Evolutionary conservation across 2,329 filamentous ascomycete species (phyloP).

Genomic region (Aspergillus caelatus): DNA sequence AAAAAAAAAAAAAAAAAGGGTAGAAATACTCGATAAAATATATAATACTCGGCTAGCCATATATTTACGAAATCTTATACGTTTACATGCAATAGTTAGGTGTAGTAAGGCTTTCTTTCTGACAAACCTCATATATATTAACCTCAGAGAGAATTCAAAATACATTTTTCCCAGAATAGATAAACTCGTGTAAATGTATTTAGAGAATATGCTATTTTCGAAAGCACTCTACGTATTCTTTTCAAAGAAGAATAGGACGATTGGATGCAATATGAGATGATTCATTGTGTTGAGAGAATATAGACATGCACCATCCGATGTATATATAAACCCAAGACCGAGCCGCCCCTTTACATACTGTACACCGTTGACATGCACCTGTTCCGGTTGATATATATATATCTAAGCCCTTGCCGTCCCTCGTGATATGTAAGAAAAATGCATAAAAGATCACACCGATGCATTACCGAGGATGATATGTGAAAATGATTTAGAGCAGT

Average conservation of each 20-base stretch:
- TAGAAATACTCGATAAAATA: no score
- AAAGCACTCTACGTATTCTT: neutral
- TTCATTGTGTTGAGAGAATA: neutral
- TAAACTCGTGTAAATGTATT: no score
- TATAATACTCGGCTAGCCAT: no score
- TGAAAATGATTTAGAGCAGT: neutral
- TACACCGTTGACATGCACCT: slow-evolving; percentile 12
- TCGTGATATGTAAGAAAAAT: neutral
- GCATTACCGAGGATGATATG: neutral
- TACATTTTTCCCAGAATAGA: no score
- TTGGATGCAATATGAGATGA: neutral
- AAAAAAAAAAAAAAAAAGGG: no score
- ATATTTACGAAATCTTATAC: no score
- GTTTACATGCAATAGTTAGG: no score
- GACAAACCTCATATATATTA: neutral
- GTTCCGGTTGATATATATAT: neutral
- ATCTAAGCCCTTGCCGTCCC: slow-evolving; percentile 6
- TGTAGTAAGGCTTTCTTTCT: no score
- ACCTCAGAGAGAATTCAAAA: neutral
- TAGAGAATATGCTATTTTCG: neutral
- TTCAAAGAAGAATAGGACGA: neutral
- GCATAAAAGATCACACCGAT: slow-evolving; percentile 1
- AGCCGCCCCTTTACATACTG: slow-evolving; percentile 9
- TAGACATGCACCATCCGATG: neutral
- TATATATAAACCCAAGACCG: neutral